phyloP scores from a whole-genome alignment of 2,329 filamentous ascomycete genomes.

The Xenosphaeropsis pyriputrescens region DNA sequence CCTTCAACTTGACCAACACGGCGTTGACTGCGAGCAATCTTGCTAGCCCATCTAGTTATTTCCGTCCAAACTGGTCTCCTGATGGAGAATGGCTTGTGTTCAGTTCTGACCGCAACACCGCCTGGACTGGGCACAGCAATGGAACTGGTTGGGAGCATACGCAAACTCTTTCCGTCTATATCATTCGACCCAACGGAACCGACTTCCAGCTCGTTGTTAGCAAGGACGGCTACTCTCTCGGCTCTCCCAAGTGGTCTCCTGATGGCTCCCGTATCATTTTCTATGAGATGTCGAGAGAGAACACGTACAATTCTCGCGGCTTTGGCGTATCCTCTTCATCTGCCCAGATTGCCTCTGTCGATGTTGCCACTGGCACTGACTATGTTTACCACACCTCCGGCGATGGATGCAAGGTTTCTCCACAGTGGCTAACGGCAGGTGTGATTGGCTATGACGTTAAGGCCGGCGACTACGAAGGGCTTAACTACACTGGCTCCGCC shows the following conservation, averaged over 20 bases:
- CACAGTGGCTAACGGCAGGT: constrained; percentile 4
- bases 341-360: constrained; percentile 21
- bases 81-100: constrained; percentile 26
- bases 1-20: constrained; percentile 22
- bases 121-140: constrained; percentile 24
- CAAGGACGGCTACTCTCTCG: constrained; percentile 20
- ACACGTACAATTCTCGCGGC: constrained; percentile 24
- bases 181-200: constrained; percentile 20
- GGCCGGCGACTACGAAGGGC: constrained; percentile 6
- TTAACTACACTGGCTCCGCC: constrained; percentile 7
- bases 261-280: constrained; percentile 21
- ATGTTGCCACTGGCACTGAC: constrained; percentile 23
- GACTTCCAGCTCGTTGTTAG: constrained; percentile 20
- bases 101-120: constrained; percentile 24
- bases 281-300: constrained; percentile 23
- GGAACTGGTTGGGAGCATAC: constrained; percentile 25
- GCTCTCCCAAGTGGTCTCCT: constrained; percentile 22
- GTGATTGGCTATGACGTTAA: constrained; percentile 5
- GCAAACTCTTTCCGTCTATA: constrained; percentile 23
- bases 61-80: constrained; percentile 24
- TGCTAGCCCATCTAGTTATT: constrained; percentile 19
- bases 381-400: constrained; percentile 11
- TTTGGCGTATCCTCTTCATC: no score
- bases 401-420: constrained; percentile 5
- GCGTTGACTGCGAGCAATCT: constrained; percentile 8